phyloP scores from a whole-genome alignment of 1,284 basidiomycete species.

The Pterulicium gracile region DNA sequence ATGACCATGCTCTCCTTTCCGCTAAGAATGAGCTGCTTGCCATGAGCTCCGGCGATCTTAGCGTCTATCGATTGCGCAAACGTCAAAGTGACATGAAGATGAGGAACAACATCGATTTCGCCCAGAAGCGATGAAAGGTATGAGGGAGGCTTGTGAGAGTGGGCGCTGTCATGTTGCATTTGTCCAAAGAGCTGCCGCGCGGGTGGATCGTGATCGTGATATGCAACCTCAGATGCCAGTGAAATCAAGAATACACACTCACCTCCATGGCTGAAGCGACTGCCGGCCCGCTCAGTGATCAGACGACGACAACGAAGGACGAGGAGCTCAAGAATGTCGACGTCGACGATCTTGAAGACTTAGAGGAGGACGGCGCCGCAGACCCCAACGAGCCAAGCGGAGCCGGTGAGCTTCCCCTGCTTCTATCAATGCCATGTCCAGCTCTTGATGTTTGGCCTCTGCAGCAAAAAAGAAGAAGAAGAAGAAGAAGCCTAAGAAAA shows the following conservation, averaged over 20 bases:
- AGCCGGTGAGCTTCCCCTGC: constrained; percentile 4
- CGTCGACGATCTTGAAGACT: constrained; percentile 11
- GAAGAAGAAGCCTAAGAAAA: constrained; percentile 89
- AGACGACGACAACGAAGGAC: neutral
- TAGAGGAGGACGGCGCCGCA: constrained; percentile 11
- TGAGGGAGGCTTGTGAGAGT: too few species aligned
- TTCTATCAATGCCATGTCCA: constrained; percentile 1
- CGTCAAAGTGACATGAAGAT: constrained; percentile 62
- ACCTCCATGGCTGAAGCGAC: neutral
- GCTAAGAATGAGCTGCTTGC: constrained; percentile 74
- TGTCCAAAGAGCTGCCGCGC: too few species aligned
- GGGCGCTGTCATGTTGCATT: too few species aligned
- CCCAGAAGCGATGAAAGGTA: neutral
- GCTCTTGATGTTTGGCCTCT: too few species aligned
- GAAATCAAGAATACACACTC: too few species aligned
- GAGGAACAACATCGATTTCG: neutral
- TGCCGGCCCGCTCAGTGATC: neutral
- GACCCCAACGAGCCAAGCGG: constrained; percentile 9
- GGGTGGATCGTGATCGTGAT: too few species aligned
- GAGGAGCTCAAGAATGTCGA: constrained; percentile 1
- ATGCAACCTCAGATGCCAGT: too few species aligned
- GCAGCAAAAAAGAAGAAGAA: constrained; percentile 80
- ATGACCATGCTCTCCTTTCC: constrained; percentile 85
- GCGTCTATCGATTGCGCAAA: constrained; percentile 94
- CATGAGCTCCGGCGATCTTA: constrained; percentile 75